phyloP scores from a whole-genome alignment of 768 basidiomycete species.

The Trichaptum fuscoviolaceum region DNA sequence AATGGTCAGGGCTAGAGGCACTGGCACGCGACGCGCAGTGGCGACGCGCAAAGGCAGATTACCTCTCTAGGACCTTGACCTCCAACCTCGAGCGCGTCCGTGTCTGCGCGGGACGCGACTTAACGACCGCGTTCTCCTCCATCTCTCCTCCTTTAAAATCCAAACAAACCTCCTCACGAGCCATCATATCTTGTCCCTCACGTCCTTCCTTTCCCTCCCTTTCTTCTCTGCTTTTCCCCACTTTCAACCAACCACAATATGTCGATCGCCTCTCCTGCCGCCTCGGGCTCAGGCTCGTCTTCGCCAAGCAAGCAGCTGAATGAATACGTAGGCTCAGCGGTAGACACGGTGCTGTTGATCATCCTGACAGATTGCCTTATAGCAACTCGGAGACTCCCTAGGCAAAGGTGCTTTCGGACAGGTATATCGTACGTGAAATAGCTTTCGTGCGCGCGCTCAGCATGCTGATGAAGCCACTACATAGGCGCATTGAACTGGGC shows the following conservation, averaged over 20 bases:
- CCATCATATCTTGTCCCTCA: conserved; percentile 2
- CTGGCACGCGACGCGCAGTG: not conserved
- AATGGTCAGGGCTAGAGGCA: not conserved
- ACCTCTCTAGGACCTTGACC: not conserved
- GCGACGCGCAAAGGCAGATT: not conserved
- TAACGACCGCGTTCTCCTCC: conserved; percentile 14
- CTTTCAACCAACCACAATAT: conserved; percentile 21
- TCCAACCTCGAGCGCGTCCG: conserved; percentile 8
- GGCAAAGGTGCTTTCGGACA: conserved; percentile 97
- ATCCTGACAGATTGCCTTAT: conserved; percentile 4
- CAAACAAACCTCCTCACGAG: conserved; percentile 8
- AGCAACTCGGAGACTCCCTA: conserved; percentile 97
- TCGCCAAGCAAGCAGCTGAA: conserved; percentile 43
- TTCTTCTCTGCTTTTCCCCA: not conserved
- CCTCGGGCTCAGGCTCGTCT: conserved; percentile 28
- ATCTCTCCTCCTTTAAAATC: conserved; percentile 7
- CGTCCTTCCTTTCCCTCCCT: not conserved
- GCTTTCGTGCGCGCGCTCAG: not conserved
- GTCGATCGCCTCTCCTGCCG: conserved; percentile 20
- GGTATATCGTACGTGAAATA: conserved; percentile 74
- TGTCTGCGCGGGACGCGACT: conserved; percentile 35
- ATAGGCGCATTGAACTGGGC: conserved; percentile 89
- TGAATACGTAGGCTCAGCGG: conserved; percentile 45
- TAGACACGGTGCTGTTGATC: conserved; percentile 11
- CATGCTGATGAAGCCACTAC: not conserved